These are phyloP conservation scores for Plasmodium blacklocki DNA, from an alignment of 169 alveolate genomes.

Conservation along the genomic window DNA sequence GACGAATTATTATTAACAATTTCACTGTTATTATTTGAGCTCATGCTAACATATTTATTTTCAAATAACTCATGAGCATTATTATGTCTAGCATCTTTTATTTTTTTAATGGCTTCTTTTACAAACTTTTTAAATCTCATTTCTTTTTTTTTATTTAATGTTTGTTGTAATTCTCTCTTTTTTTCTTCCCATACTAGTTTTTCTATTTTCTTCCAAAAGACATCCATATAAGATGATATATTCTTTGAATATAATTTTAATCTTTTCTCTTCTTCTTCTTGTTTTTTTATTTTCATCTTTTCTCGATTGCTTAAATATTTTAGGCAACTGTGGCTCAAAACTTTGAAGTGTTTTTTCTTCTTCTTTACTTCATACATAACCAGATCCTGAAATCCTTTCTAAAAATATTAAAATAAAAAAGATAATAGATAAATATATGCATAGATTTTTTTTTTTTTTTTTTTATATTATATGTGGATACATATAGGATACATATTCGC, in stretches of 20 bases:
- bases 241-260: constrained; percentile 66
- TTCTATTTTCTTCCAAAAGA: constrained; percentile 86
- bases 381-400: constrained; percentile 86
- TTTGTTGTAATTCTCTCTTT: constrained; percentile 81
- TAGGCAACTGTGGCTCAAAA: constrained; percentile 59
- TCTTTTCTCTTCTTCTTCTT: constrained; percentile 77
- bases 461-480: background rate
- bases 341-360: constrained; percentile 81
- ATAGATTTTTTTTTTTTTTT: background rate
- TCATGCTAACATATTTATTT: constrained; percentile 6
- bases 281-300: constrained; percentile 44
- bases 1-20: background rate
- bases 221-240: constrained; percentile 76
- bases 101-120: constrained; percentile 83
- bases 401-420: background rate
- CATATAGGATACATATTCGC: background rate
- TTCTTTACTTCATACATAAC: constrained; percentile 83
- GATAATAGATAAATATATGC: background rate
- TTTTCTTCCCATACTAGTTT: constrained; percentile 85
- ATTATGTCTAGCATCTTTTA: constrained; percentile 38
- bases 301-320: constrained; percentile 74
- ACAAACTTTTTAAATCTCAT: constrained; percentile 83
- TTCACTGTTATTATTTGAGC: constrained; percentile 43
- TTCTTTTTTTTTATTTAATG: constrained; percentile 81
- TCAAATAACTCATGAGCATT: constrained; percentile 48